A percentile compares a stretch with the other conserved stretches of the same genome.
Evolutionary conservation across 371 early-diverging fungal genomes (phyloP).

Genomic region (Circinella minor): DNA sequence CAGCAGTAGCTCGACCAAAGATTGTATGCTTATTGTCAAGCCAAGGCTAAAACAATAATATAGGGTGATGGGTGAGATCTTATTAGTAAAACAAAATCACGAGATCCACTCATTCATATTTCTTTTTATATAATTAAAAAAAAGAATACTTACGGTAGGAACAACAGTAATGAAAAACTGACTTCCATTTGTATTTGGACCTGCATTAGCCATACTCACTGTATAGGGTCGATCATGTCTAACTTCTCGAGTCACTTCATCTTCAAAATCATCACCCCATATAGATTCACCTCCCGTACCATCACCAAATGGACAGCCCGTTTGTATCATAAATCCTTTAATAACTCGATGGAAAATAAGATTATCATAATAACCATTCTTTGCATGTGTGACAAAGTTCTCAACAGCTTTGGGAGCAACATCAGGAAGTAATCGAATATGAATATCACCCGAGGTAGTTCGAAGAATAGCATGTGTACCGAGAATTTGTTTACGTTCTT

Average conservation of each 20-base stretch:
- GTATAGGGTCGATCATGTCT: conserved; percentile 91
- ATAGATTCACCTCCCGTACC: conserved; percentile 98
- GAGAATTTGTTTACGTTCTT: conserved; percentile 64
- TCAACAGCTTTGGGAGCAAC: conserved; percentile 93
- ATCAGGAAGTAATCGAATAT: conserved; percentile 82
- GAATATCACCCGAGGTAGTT: conserved; percentile 88
- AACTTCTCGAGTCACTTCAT: conserved; percentile 86
- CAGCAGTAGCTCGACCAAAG: conserved; percentile 95
- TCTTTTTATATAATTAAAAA: neutral
- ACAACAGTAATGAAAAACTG: conserved; percentile 99
- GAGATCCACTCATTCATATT: neutral
- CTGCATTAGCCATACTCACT: conserved; percentile 98
- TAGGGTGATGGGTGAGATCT: neutral
- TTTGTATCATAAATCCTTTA: conserved; percentile 91
- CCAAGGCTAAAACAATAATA: conserved; percentile 69
- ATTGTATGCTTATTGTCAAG: conserved; percentile 97
- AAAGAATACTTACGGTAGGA: conserved; percentile 65
- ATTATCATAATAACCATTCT: conserved; percentile 78
- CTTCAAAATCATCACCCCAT: conserved; percentile 95
- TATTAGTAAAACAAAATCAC: neutral
- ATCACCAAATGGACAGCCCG: conserved; percentile 83
- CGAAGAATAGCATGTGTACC: conserved; percentile 84
- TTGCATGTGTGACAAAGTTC: conserved; percentile 85
- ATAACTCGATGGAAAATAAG: conserved; percentile 92
- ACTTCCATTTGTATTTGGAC: conserved; percentile 90